Evolutionary conservation across 176 grass and related monocot species (phyloP).

Genomic region (Alopecurus myosuroides): DNA sequence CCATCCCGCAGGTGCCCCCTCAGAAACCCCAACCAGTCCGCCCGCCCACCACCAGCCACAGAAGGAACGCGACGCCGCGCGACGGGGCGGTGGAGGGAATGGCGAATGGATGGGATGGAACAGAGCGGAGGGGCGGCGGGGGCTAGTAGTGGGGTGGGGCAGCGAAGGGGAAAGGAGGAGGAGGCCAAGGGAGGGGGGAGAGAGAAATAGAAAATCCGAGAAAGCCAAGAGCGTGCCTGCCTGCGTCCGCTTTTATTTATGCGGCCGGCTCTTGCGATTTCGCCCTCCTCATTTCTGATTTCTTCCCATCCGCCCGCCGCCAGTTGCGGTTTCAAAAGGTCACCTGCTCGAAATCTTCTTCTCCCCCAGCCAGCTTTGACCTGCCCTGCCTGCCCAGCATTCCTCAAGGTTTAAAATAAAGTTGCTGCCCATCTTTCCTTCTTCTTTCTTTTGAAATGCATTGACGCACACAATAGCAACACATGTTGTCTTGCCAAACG

Average conservation of each 20-base stretch:
- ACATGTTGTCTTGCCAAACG: neutral
- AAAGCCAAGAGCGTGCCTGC: neutral
- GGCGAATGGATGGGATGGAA: conserved; percentile 44
- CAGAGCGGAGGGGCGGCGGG: conserved; percentile 25
- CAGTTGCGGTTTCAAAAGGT: neutral
- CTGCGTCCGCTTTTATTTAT: neutral
- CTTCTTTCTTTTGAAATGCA: neutral
- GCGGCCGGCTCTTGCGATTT: neutral
- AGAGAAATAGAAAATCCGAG: conserved; percentile 22
- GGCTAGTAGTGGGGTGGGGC: conserved; percentile 10
- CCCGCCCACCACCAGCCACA: neutral
- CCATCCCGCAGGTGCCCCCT: neutral
- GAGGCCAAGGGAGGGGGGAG: too few species aligned
- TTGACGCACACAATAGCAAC: neutral
- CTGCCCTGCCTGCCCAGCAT: neutral
- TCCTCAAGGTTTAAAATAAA: conserved; percentile 22
- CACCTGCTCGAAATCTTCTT: neutral
- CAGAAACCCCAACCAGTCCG: neutral
- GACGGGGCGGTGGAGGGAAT: conserved; percentile 28
- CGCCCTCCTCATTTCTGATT: neutral
- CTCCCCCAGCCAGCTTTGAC: neutral
- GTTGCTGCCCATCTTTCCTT: neutral
- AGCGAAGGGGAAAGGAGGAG: conserved; percentile 14
- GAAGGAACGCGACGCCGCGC: conserved; percentile 15
- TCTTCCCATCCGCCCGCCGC: neutral